A percentile compares a stretch with the other conserved stretches of the same genome.
These are phyloP conservation scores for Crithidia acanthocephali DNA, from an alignment of 208 protist species.

Conservation along the genomic window DNA sequence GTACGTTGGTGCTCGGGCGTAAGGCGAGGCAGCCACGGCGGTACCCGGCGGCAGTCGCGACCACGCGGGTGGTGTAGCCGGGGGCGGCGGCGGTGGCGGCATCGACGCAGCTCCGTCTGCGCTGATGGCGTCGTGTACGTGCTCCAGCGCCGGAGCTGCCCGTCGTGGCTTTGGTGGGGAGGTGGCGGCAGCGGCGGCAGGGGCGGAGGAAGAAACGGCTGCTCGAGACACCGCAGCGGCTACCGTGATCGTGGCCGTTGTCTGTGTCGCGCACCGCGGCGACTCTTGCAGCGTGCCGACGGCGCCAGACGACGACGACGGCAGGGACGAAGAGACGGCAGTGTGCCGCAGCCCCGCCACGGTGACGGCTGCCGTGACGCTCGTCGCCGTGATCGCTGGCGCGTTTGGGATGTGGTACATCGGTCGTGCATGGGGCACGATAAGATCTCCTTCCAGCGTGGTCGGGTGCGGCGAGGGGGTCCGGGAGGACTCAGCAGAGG, in stretches of 20 bases:
- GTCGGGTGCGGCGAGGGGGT: background rate
- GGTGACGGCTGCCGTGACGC: background rate
- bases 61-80: background rate
- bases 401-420: background rate
- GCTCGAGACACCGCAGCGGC: too few species aligned
- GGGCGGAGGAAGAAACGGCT: too few species aligned
- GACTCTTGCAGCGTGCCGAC: background rate
- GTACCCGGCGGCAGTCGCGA: background rate
- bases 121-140: too few species aligned
- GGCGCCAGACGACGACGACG: background rate
- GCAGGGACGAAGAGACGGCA: background rate
- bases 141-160: too few species aligned
- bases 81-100: too few species aligned
- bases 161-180: too few species aligned
- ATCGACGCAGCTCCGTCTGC: too few species aligned
- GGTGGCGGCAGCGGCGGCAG: too few species aligned
- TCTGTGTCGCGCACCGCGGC: background rate
- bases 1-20: slow-evolving; percentile 3
- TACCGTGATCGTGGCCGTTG: background rate
- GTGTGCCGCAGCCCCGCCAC: background rate
- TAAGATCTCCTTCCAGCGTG: background rate
- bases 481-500: background rate
- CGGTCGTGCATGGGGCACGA: background rate
- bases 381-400: background rate
- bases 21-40: slow-evolving; percentile 11